phyloP scores from a whole-genome alignment of 164 flowering plant genomes.

The Nymphaea thermarum region DNA sequence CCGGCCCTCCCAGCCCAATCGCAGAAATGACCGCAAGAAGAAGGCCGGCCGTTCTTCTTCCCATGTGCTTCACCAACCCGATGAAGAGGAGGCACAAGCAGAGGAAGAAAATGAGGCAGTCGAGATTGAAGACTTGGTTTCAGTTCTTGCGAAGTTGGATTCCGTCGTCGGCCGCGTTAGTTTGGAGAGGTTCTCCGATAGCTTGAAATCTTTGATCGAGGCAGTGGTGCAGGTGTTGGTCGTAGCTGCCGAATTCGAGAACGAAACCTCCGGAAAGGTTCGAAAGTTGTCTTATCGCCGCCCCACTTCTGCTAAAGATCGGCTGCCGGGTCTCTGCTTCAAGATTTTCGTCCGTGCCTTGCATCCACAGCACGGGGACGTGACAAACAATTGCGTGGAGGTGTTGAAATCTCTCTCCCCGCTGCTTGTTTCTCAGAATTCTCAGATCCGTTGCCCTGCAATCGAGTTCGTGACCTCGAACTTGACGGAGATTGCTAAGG shows the following conservation, averaged over 20 bases:
- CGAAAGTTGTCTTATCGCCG: background rate
- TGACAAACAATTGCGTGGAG: conserved; percentile 41
- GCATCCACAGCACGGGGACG: conserved; percentile 65
- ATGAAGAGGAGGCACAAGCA: conserved; percentile 4
- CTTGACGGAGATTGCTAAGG: conserved; percentile 29
- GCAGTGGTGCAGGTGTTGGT: conserved; percentile 29
- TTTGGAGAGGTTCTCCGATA: conserved; percentile 69
- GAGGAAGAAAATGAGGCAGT: conserved; percentile 14
- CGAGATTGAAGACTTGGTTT: conserved; percentile 28
- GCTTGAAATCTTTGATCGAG: conserved; percentile 65
- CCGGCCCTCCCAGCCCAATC: conserved; percentile 1
- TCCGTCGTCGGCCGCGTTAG: conserved; percentile 43
- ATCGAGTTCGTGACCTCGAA: conserved; percentile 39
- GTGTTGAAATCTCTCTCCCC: conserved; percentile 54
- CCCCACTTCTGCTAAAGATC: conserved; percentile 7
- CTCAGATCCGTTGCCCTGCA: conserved; percentile 47
- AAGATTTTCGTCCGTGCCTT: conserved; percentile 40
- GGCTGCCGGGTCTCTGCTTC: conserved; percentile 35
- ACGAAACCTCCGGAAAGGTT: background rate
- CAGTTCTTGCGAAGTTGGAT: conserved; percentile 44
- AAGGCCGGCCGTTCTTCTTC: conserved; percentile 11
- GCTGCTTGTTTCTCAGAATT: conserved; percentile 41
- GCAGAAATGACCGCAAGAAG: conserved; percentile 6
- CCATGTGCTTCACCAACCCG: conserved; percentile 3
- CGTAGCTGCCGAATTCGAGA: background rate